phyloP scores from a whole-genome alignment of 1,139 yeast genomes.

The Suhomyces yuchorum region DNA sequence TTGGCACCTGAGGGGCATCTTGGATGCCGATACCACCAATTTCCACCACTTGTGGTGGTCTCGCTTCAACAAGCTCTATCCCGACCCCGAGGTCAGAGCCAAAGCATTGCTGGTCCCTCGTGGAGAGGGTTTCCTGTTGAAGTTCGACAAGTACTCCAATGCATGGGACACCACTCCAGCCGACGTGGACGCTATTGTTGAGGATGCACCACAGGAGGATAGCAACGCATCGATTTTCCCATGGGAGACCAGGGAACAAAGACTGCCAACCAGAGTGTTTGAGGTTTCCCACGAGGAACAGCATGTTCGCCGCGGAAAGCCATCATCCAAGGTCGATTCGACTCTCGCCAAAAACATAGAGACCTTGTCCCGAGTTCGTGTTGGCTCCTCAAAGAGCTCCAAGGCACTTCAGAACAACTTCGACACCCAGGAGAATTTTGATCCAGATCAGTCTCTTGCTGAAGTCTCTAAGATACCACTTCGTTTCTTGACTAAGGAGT shows the following conservation, averaged over 20 bases:
- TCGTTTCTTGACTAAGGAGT: slow-evolving; percentile 24
- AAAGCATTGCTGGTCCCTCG: slow-evolving; percentile 18
- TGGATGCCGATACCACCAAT: slow-evolving; percentile 21
- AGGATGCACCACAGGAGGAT: too few relatives aligned
- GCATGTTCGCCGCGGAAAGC: not conserved
- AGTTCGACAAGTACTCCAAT: slow-evolving; percentile 31
- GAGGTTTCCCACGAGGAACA: slow-evolving; percentile 2
- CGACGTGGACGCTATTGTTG: not conserved
- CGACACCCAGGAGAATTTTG: slow-evolving; percentile 18
- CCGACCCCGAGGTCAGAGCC: slow-evolving; percentile 12
- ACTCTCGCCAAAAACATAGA: slow-evolving; percentile 13
- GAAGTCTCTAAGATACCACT: slow-evolving; percentile 30
- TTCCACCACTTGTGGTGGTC: slow-evolving; percentile 43
- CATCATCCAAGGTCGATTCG: slow-evolving; percentile 4
- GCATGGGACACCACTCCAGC: slow-evolving; percentile 27
- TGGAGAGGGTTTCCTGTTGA: slow-evolving; percentile 43
- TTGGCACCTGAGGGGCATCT: slow-evolving; percentile 24
- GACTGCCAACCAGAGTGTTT: slow-evolving; percentile 23
- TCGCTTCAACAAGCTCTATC: slow-evolving; percentile 28
- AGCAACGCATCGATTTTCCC: slow-evolving; percentile 35
- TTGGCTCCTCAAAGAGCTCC: slow-evolving; percentile 7
- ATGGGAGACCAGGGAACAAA: slow-evolving; percentile 45
- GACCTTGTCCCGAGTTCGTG: slow-evolving; percentile 13
- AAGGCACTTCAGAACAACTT: slow-evolving; percentile 12
- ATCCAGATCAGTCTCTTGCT: slow-evolving; percentile 30